phyloP scores from a whole-genome alignment of 1,139 yeast species.

The Torulaspora pretoriensis region DNA sequence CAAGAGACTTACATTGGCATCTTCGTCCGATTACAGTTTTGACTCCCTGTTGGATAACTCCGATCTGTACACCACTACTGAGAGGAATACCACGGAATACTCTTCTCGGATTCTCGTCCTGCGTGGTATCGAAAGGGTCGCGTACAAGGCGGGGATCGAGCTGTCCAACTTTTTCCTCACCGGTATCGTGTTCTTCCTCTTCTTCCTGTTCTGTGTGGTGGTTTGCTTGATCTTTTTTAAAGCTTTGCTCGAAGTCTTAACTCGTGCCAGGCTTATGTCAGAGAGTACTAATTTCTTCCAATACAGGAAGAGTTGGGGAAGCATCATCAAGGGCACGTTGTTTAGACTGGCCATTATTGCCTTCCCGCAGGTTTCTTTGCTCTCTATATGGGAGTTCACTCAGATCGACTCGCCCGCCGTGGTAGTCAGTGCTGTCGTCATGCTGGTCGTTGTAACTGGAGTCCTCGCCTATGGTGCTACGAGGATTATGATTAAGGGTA shows the following conservation, averaged over 20 bases:
- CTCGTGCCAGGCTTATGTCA: constrained; percentile 55
- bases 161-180: constrained; percentile 82
- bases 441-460: constrained; percentile 53
- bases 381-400: constrained; percentile 87
- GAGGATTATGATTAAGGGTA: constrained; percentile 68
- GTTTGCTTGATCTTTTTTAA: constrained; percentile 65
- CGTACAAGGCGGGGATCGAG: constrained; percentile 80
- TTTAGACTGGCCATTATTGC: constrained; percentile 78
- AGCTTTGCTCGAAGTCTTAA: constrained; percentile 66
- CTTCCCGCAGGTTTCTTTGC: constrained; percentile 77
- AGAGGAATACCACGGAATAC: constrained; percentile 46
- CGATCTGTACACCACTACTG: constrained; percentile 65
- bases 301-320: constrained; percentile 76
- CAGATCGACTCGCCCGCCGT: constrained; percentile 80
- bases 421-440: constrained; percentile 69
- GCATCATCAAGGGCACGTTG: constrained; percentile 79
- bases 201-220: constrained; percentile 70
- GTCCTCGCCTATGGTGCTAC: constrained; percentile 70
- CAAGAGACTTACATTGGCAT: constrained; percentile 31
- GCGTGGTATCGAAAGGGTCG: constrained; percentile 89
- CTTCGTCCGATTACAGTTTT: constrained; percentile 41
- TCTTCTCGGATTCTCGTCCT: constrained; percentile 68
- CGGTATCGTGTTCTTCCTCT: constrained; percentile 74
- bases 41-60: constrained; percentile 49
- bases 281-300: constrained; percentile 60